Percentiles rank a stretch among this genome's conserved stretches.
Evolutionary conservation across 768 basidiomycete genomes (phyloP).

Genomic region (Termitomyces sp.): DNA sequence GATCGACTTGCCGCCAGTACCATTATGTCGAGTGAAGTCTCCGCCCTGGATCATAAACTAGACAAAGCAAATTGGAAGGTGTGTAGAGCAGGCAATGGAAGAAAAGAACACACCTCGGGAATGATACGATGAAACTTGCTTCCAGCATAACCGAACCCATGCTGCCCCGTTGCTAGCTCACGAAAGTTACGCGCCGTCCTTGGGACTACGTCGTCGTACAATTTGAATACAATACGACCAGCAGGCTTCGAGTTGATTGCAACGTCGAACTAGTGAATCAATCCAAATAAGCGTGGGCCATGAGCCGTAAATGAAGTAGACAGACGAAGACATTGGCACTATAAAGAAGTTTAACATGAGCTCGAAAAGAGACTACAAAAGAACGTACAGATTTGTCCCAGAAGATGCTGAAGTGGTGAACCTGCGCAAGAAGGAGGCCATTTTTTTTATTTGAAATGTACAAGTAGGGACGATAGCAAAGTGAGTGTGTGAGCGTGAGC

Average conservation of each 20-base stretch:
- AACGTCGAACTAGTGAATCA: constrained; percentile 52
- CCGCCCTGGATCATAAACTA: constrained; percentile 88
- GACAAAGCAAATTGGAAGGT: not conserved
- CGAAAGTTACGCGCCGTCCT: constrained; percentile 81
- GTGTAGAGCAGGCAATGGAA: not conserved
- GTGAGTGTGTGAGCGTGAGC: not conserved
- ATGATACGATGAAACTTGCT: constrained; percentile 74
- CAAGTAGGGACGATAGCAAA: not conserved
- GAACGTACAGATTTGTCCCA: constrained; percentile 34
- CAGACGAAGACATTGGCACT: constrained; percentile 41
- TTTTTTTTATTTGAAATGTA: constrained; percentile 20
- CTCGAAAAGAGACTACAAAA: constrained; percentile 13
- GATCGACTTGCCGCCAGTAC: constrained; percentile 83
- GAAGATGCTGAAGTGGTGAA: constrained; percentile 47
- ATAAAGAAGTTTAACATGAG: constrained; percentile 8
- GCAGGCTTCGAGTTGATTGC: constrained; percentile 55
- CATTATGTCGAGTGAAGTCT: constrained; percentile 75
- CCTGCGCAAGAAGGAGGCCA: constrained; percentile 50
- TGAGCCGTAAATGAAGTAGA: not conserved
- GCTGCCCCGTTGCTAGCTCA: constrained; percentile 65
- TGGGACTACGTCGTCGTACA: constrained; percentile 82
- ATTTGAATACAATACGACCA: constrained; percentile 78
- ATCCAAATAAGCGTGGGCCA: not conserved
- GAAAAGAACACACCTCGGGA: constrained; percentile 43
- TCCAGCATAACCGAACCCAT: constrained; percentile 70